phyloP scores from a whole-genome alignment of 768 basidiomycete species.

The Paxillus ammoniavirescens region DNA sequence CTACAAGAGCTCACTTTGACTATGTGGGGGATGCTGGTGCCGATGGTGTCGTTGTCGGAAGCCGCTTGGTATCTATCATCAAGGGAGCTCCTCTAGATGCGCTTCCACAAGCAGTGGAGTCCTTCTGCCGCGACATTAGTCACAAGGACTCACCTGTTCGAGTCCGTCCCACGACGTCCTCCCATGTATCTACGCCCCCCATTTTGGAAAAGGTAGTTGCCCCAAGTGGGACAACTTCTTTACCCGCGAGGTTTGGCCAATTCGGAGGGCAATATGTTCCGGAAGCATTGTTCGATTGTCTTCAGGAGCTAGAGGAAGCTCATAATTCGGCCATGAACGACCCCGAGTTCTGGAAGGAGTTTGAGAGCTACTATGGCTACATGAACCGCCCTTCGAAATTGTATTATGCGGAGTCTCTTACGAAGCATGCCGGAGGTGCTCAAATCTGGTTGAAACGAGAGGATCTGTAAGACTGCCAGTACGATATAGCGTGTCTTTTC shows the following conservation, averaged over 20 bases:
- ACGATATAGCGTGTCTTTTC: not conserved
- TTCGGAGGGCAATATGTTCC: constrained; percentile 99
- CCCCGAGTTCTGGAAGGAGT: constrained; percentile 91
- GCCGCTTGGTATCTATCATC: constrained; percentile 78
- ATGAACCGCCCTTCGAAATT: constrained; percentile 93
- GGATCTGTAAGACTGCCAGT: constrained; percentile 59
- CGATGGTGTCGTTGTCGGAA: constrained; percentile 94
- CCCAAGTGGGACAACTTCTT: constrained; percentile 39
- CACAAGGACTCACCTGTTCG: constrained; percentile 35
- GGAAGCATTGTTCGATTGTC: constrained; percentile 90
- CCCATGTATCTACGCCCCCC: not conserved
- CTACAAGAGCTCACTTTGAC: constrained; percentile 86
- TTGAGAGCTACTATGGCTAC: constrained; percentile 82
- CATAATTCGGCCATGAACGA: constrained; percentile 86
- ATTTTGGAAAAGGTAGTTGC: constrained; percentile 7
- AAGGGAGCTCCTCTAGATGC: constrained; percentile 55
- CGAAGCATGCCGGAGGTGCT: constrained; percentile 87
- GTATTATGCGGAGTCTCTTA: constrained; percentile 89
- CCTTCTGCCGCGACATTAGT: constrained; percentile 71
- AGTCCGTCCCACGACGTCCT: not conserved
- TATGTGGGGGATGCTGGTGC: constrained; percentile 84
- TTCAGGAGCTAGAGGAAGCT: constrained; percentile 86
- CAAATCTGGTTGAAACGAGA: constrained; percentile 98
- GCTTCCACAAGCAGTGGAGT: constrained; percentile 55
- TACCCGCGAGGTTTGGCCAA: constrained; percentile 87